A percentile compares a stretch with the other conserved stretches of the same genome.
Evolutionary conservation across 257 asterid species (phyloP).

Genomic region (Ilex asprella): DNA sequence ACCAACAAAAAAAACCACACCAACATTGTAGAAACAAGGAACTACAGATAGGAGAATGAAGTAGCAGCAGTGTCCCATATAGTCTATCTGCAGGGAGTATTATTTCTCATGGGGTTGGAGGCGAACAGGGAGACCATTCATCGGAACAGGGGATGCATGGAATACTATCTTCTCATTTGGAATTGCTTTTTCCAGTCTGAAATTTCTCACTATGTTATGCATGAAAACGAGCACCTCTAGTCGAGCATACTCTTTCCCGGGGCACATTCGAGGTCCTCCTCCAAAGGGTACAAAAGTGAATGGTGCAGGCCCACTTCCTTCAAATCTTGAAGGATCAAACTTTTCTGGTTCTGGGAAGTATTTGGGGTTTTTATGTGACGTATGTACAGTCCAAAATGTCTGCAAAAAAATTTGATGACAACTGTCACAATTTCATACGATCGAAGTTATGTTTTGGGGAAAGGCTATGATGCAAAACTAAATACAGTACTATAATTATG

Average conservation of each 20-base stretch:
- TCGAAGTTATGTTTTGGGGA: no score
- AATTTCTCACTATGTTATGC: constrained; percentile 47
- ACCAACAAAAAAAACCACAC: no score
- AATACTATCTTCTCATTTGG: constrained; percentile 45
- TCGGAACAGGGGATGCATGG: constrained; percentile 46
- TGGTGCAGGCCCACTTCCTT: constrained; percentile 50
- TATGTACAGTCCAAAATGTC: constrained; percentile 51
- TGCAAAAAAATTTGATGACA: constrained; percentile 6
- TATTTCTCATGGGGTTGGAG: constrained; percentile 30
- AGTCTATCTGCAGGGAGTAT: no score
- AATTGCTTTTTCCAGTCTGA: constrained; percentile 36
- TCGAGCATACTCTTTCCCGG: neutral
- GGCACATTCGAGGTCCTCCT: constrained; percentile 56
- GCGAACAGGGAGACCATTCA: constrained; percentile 46
- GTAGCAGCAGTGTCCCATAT: no score
- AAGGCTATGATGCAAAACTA: no score
- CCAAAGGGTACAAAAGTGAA: constrained; percentile 59
- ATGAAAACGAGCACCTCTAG: constrained; percentile 52
- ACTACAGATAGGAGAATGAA: no score
- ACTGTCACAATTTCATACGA: no score
- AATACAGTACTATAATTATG: no score
- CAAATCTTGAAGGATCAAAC: constrained; percentile 45
- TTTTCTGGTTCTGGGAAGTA: constrained; percentile 14
- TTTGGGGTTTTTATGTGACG: constrained; percentile 42
- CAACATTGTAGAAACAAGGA: no score